These are phyloP conservation scores for Xylaria sp. DNA, from an alignment of 2,329 filamentous ascomycete genomes.

Conservation along the genomic window DNA sequence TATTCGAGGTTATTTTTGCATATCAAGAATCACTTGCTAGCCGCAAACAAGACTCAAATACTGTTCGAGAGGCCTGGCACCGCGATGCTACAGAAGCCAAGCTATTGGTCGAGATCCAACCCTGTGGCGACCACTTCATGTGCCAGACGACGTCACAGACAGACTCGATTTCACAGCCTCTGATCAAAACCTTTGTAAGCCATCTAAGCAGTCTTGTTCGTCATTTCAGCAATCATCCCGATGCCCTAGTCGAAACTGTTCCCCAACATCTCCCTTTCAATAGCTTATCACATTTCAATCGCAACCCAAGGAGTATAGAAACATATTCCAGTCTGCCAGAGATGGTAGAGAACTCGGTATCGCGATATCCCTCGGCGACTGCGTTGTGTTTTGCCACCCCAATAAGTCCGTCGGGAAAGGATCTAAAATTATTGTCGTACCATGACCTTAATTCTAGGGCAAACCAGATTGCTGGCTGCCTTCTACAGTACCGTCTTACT, in stretches of 20 bases:
- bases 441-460: constrained; percentile 69
- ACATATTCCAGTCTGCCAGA: constrained; percentile 59
- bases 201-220: constrained; percentile 69
- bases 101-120: constrained; percentile 80
- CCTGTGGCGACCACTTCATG: constrained; percentile 56
- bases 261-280: constrained; percentile 45
- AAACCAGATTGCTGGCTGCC: constrained; percentile 70
- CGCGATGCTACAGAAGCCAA: constrained; percentile 81
- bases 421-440: constrained; percentile 68
- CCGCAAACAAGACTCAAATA: constrained; percentile 38
- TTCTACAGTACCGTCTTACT: constrained; percentile 60
- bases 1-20: constrained; percentile 84
- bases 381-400: constrained; percentile 73
- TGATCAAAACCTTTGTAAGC: constrained; percentile 66
- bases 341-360: constrained; percentile 66
- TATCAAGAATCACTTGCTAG: constrained; percentile 80
- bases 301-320: constrained; percentile 48
- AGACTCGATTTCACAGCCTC: constrained; percentile 61
- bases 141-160: constrained; percentile 62
- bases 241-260: constrained; percentile 44
- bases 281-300: constrained; percentile 63
- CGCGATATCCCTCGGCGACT: constrained; percentile 59
- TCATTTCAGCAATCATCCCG: constrained; percentile 47
- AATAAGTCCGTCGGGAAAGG: constrained; percentile 53
- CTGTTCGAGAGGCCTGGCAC: constrained; percentile 67